Base-by-base conservation (phyloP, 257 asterid species). In the Eustoma russellianum region DNA sequence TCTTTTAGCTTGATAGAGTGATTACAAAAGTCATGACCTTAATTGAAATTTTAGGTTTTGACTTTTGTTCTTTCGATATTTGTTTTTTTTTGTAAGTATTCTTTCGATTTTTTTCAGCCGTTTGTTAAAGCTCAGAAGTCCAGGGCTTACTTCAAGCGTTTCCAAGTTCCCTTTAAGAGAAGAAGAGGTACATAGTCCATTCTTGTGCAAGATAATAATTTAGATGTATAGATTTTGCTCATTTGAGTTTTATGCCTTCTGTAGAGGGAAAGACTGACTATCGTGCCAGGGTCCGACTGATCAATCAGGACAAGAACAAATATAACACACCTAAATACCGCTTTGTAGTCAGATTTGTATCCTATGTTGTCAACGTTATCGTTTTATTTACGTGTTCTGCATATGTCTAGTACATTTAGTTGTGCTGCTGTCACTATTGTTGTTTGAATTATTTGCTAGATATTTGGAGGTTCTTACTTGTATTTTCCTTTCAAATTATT, bases 241-340 rank as follows among this genome's bases (percentile, higher is more conserved):
- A 49, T 47, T 14, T 33, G 33, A 3, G 40, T 50, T 34, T 16
- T 3, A 5, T 55, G 35, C 43, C 17, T 58, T 56, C 0, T 52
- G 56, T 70, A 84, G 91, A 56, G 65, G 91, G 94, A 1, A 85
- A 85, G 78, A 85, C 94, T 4, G 94, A 85, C 53, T 85, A 81
- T 59, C 71, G 91, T 61, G 94, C 94, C 0, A 79, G 91, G 74
- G 78, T 68, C 53, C 79, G 88, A 5, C 74, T 81, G 41, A 85
- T 85, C 69, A 81, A 81, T 52, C 91, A 81, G 60, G 94, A 85
- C 60, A 81, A 77, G 55, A 84, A 84, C 61, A 84, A 84, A 68
- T 81, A 81, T 65, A 81, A 84, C 55, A 84, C 94, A 44, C 91
- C 91, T 4, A 85, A 81, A 70, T 85, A 76, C 17, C 77, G 94